Base-by-base conservation (phyloP, 345 rosid species). In the Fremontodendron californicum region DNA sequence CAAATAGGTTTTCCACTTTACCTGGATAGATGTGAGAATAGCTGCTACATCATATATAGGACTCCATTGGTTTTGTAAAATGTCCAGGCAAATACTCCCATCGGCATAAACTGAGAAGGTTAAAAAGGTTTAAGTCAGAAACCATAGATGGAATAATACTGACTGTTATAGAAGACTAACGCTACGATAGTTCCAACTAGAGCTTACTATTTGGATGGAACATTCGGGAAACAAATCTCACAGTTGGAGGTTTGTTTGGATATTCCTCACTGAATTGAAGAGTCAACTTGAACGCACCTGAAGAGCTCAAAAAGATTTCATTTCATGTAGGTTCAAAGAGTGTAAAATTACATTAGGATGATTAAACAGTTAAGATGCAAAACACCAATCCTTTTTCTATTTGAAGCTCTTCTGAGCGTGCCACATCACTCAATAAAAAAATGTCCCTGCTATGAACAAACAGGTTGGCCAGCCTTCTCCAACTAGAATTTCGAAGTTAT, bases 31-130 rank as follows among this genome's bases (percentile, higher is more conserved):
- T 18, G 96, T 91, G 60, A 91, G 93, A 39, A 91, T 91, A 40
- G 96, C 96, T 37, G 96, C 96, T 4, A 90, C 96, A 76, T 91
- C 96, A 61, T 91, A 91, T 33, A 91, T 91, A 0, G 96, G 96
- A 82, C 91, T 87, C 96, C 96, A 91, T 73, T 91, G 96, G 78
- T 91, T 91, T 78, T 91, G 96, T 75, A 91, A 87, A 78, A 91
- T 91, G 80, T 91, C 96, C 86, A 91, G 85, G 69, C 96, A 90
- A 73, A 91, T 91, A 78, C 96, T 91, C 60, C 96, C 96, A 86
- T 91, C 93, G 0, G 96, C 96, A 85, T 91, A 90, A 76, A 91
- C 93, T 89, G 78, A 69, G 77, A 1, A 72, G 51, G 8, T 57
- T 39, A 37, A 46, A 54, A 65, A 63, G 43, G 13, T 15, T 2